These are phyloP conservation scores for Entelexis paramagnoliae DNA, from an alignment of 1,139 yeast genomes.

Conservation along the genomic window DNA sequence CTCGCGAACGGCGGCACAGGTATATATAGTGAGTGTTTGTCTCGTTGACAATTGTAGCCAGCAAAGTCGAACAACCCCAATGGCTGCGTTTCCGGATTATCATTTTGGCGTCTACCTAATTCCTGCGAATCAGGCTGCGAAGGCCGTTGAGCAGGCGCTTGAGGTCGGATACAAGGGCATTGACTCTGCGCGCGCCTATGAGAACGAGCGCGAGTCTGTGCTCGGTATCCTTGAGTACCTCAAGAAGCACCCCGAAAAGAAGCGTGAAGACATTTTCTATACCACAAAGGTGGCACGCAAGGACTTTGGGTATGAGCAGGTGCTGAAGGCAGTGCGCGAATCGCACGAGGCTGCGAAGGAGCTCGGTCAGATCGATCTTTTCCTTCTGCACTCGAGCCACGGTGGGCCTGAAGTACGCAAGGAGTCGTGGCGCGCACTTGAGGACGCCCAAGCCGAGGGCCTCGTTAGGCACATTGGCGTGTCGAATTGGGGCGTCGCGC, in stretches of 20 bases:
- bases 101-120: conserved; percentile 45
- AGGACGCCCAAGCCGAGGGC: conserved; percentile 32
- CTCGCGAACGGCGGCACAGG: neutral
- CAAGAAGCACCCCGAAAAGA: conserved; percentile 33
- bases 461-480: conserved; percentile 43
- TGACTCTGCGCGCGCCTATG: conserved; percentile 50
- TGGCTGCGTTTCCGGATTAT: neutral
- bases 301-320: conserved; percentile 35
- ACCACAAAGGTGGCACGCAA: conserved; percentile 34
- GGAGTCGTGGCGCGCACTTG: conserved; percentile 39
- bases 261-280: conserved; percentile 31
- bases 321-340: conserved; percentile 28
- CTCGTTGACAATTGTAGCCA: neutral
- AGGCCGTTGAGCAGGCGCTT: conserved; percentile 43
- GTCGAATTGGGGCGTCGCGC: conserved; percentile 53
- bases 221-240: conserved; percentile 39
- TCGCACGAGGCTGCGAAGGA: conserved; percentile 35
- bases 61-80: neutral
- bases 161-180: conserved; percentile 58
- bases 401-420: conserved; percentile 34
- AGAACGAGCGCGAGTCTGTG: conserved; percentile 39
- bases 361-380: conserved; percentile 37
- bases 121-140: conserved; percentile 35
- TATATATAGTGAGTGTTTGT: neutral
- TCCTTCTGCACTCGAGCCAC: conserved; percentile 32